Percentiles rank a stretch among this genome's conserved stretches.
phyloP scores from a whole-genome alignment of 495 filamentous ascomycete genomes.

The Penicillium chermesinum region DNA sequence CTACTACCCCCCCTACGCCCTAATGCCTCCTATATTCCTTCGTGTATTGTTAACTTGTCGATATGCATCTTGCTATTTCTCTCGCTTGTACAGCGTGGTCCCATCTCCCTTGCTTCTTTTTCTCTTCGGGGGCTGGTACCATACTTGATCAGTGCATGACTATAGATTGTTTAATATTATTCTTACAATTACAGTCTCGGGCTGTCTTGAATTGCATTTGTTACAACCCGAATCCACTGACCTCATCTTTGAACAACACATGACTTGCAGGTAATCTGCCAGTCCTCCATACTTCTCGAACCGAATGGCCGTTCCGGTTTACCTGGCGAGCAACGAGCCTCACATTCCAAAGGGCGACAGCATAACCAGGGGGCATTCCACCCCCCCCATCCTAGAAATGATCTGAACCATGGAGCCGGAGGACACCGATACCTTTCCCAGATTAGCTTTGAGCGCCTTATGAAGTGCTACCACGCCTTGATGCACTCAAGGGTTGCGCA shows the following conservation, averaged over 20 bases:
- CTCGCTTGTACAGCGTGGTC: conserved; percentile 23
- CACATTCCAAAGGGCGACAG: conserved; percentile 13
- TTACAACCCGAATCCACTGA: too few relatives aligned
- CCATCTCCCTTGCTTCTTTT: conserved; percentile 4
- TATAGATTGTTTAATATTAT: conserved; percentile 33
- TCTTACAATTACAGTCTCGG: conserved; percentile 6
- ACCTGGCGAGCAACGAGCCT: conserved; percentile 10
- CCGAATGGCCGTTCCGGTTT: not conserved
- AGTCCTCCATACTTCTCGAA: too few relatives aligned
- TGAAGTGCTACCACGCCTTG: not conserved
- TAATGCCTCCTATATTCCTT: conserved; percentile 18
- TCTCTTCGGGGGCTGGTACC: conserved; percentile 9
- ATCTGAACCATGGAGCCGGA: conserved; percentile 2
- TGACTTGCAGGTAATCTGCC: too few relatives aligned
- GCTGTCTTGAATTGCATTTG: conserved; percentile 8
- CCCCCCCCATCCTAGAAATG: not conserved
- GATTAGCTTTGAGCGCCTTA: not conserved
- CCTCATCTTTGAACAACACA: too few relatives aligned
- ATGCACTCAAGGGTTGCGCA: not conserved
- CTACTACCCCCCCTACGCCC: conserved; percentile 18
- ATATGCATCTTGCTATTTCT: conserved; percentile 23
- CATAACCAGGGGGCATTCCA: conserved; percentile 15
- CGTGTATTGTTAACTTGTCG: conserved; percentile 25
- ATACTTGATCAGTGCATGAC: conserved; percentile 18
- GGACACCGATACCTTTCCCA: conserved; percentile 1